Conservation (phyloP, 2,329 filamentous ascomycete species). For the Calonectria pseudoreteaudii region DNA sequence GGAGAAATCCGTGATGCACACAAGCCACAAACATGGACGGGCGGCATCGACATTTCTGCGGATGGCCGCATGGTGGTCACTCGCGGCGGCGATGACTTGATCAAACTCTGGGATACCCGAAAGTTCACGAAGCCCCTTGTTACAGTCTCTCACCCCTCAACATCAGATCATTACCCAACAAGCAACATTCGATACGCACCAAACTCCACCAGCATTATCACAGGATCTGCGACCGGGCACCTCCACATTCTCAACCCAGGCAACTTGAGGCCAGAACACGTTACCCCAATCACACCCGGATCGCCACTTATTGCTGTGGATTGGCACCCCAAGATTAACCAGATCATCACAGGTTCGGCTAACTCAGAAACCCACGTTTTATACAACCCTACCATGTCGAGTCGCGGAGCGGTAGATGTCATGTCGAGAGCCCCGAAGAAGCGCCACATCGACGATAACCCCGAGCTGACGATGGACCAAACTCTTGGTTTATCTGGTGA, state of each 20-base stretch:
- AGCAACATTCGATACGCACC: constrained; percentile 92
- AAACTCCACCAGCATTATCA: constrained; percentile 85
- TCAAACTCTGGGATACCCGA: constrained; percentile 96
- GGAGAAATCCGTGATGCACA: constrained; percentile 90
- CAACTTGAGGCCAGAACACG: constrained; percentile 84
- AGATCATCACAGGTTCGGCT: constrained; percentile 93
- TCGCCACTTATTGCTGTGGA: constrained; percentile 85
- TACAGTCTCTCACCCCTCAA: constrained; percentile 82
- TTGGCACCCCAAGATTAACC: constrained; percentile 96
- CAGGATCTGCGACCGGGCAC: constrained; percentile 86
- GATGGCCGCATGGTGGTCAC: constrained; percentile 94
- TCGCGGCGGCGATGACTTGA: constrained; percentile 88
- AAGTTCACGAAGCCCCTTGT: constrained; percentile 94
- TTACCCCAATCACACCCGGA: constrained; percentile 89
- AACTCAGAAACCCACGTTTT: constrained; percentile 91
- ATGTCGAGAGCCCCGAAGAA: constrained; percentile 96
- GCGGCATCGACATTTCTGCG: constrained; percentile 88
- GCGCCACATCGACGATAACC: constrained; percentile 94
- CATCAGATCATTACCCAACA: constrained; percentile 84
- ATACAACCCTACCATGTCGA: constrained; percentile 88
- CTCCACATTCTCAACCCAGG: constrained; percentile 95
- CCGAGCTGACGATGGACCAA: constrained; percentile 86
- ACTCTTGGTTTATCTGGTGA: constrained; percentile 86
- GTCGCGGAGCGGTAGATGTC: constrained; percentile 84
- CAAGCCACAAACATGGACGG: constrained; percentile 86